Evolutionary conservation across 495 filamentous ascomycete genomes (phyloP), one percentile per base, ranked within the genome.

Genomic region (Neurospora sp.): DNA sequence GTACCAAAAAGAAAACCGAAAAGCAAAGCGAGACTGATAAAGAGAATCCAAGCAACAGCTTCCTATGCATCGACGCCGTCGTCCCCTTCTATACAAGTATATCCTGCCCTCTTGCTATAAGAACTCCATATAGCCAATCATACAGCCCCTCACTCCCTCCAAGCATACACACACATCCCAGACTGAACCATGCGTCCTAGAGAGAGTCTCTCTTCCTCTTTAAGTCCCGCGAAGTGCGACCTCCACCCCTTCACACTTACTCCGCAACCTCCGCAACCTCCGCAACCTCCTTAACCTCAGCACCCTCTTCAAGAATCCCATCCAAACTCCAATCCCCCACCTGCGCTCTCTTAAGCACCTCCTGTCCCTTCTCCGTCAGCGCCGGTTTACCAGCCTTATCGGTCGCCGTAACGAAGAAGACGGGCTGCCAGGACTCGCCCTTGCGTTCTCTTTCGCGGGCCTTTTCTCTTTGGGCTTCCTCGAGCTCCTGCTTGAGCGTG

Each of bases 391-490:
- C 94, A 18, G 89, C 81, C 27, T 92, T 90, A 73, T 91, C 91
- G 11, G 91, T 88, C 2, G 87, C 88, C 11, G 90, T 89, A 5
- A 89, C 91, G 80, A 99, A 99, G 82, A 97, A 99, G 35, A 93
- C 86, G n/a, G 96, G 96, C 74, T 90, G 86, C 92, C 93, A 98
- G 20, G 90, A 85, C 70, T 87, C 86, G 20, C 88, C 85, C 11
- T 85, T 86, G 14, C 84, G 85, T 74, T 93, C 90, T 37, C 95
- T 86, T 75, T 93, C 90, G n/a, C 91, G 88, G 2, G 93, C 94
- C 81, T 91, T 93, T 76, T 92, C 87, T 41, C 95, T 87, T 81
- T 99, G 95, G 23, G 89, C 87, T 78, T 99, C 95, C 82, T 99
- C 95, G 12, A 99, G 89, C 76, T 97, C 93, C 66, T 93, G 88